Conservation (phyloP, 2,329 filamentous ascomycete species). For the Alternaria conjuncta region DNA sequence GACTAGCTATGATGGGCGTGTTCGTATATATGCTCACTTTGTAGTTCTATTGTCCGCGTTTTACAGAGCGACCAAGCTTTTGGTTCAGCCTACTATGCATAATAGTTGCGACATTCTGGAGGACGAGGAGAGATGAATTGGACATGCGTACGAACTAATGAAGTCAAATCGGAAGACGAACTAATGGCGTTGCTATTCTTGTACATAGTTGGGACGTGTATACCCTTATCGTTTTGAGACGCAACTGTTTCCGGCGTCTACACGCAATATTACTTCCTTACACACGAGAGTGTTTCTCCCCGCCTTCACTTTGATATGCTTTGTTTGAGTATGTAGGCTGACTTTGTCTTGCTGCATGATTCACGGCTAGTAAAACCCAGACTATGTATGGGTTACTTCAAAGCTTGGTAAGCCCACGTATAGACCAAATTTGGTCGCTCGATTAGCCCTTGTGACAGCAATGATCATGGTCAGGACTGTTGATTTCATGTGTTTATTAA, state of each 20-base stretch:
- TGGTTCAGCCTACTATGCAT: background rate
- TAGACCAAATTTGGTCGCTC: background rate
- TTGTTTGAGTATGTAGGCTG: background rate
- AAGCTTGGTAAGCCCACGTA: background rate
- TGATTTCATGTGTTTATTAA: background rate
- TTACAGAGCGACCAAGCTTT: background rate
- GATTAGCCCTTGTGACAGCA: background rate
- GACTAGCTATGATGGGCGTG: conserved; percentile 1
- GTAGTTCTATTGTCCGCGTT: background rate
- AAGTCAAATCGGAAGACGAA: background rate
- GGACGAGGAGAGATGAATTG: background rate
- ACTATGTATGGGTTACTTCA: background rate
- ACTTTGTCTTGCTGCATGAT: background rate
- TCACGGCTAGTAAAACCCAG: background rate
- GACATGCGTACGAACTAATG: background rate
- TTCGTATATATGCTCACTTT: conserved; percentile 4
- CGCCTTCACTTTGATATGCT: background rate
- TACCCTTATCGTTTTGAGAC: conserved; percentile 14
- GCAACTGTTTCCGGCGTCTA: background rate
- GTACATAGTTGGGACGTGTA: conserved; percentile 25
- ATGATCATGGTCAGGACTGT: background rate
- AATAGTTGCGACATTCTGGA: background rate
- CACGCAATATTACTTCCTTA: background rate
- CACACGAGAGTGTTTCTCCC: background rate
- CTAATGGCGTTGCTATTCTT: conserved; percentile 5